Evolutionary conservation across 2,329 filamentous ascomycete species (phyloP), one percentile per base, ranked within the genome.

Genomic region (Pyricularia sp.): DNA sequence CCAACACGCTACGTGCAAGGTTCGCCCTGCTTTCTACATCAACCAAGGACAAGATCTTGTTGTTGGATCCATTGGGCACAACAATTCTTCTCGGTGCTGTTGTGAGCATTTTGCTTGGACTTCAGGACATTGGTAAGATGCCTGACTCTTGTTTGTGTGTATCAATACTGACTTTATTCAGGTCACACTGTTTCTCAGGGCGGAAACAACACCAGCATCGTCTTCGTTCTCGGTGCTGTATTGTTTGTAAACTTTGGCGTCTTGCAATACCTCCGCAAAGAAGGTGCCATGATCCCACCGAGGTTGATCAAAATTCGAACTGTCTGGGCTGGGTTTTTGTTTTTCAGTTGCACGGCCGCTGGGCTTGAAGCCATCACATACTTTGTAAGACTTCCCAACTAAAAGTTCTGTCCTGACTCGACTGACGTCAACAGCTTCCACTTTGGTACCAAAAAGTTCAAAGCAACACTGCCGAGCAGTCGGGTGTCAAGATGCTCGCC

Each of bases 371-470:
- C 61, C 30, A 64, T 68, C 14, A 59, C 58, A 26, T 68, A 68
- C 30, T 68, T 68, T 68, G 76, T 76, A 70, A 55, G 73, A 72
- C 33, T 36, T 14, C 11, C 33, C 11, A 3, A 14, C 73, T 4
- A 28, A 3, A 10, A 4, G 12, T 0, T 11, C 12, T 1, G 2
- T 26, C 5, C 12, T 61, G 58, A 12, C 58, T 14, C 58, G 5
- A 26, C n/a, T 25, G 12, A 61, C 58, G 20, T 68, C 5, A 65
- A 75, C 77, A 79, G 72, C 75, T 85, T 4, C 82, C 83, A 12
- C 78, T 85, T 68, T 86, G 82, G 81, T 85, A 84, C 73, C 82
- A 84, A 70, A 80, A 80, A 11, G 79, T 83, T 61, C 75, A 81
- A 66, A 76, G 75, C 59, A 75, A 77, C 7, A 78, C 77, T 2